Evolutionary conservation across 2,329 filamentous ascomycete genomes (phyloP).

Genomic region (Iodosphaeria phyllophila): DNA sequence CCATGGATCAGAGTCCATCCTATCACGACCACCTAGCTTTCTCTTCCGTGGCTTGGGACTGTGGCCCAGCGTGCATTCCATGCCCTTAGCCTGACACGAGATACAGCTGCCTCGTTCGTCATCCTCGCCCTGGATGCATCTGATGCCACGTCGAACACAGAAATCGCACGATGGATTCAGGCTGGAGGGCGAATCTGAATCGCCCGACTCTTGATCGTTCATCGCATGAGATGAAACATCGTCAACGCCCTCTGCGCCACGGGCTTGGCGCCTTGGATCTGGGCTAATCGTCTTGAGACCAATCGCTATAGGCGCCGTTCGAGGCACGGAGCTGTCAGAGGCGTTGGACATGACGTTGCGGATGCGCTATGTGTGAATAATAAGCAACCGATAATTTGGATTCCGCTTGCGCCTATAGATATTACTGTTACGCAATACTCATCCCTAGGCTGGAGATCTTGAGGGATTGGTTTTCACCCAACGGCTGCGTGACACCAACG

Average conservation of each 20-base stretch:
- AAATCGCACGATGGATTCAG: constrained; percentile 43
- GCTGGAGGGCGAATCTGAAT: constrained; percentile 23
- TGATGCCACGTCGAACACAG: constrained; percentile 54
- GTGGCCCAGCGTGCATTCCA: constrained; percentile 62
- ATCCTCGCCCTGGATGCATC: constrained; percentile 59
- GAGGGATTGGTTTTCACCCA: not conserved
- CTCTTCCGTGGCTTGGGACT: constrained; percentile 65
- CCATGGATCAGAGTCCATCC: constrained; percentile 42
- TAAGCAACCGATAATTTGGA: not conserved
- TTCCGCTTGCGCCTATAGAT: too few species aligned
- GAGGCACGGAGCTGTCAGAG: constrained; percentile 30
- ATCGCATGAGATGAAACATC: constrained; percentile 30
- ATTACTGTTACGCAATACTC: too few species aligned
- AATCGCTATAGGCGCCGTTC: constrained; percentile 48
- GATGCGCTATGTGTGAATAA: constrained; percentile 6
- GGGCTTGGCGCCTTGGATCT: constrained; percentile 25
- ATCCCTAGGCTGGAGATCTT: not conserved
- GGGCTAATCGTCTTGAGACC: constrained; percentile 37
- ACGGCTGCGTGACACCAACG: not conserved
- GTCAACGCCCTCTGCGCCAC: constrained; percentile 20
- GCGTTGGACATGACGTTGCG: constrained; percentile 30
- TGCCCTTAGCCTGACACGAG: constrained; percentile 58
- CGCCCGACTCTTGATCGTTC: constrained; percentile 31
- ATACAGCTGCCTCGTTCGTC: constrained; percentile 48
- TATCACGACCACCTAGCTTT: constrained; percentile 48